These are phyloP conservation scores for Dioscorea cayenensis DNA, from an alignment of 116 monocot genomes.

Conservation along the genomic window DNA sequence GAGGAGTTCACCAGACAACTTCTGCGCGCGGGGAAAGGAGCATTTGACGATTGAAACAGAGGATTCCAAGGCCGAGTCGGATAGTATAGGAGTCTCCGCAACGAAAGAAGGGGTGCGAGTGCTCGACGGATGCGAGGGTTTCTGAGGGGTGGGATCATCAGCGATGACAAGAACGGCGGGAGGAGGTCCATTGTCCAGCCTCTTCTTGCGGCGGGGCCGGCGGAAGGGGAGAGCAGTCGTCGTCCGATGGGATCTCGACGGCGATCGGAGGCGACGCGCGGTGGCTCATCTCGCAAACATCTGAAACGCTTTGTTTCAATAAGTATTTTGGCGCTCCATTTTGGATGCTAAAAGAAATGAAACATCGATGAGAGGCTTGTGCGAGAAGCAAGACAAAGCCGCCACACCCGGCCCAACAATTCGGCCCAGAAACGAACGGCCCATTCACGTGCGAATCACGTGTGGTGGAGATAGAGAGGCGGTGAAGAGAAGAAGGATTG, in stretches of 20 bases:
- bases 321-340: neutral
- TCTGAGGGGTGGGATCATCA: slow-evolving; percentile 54
- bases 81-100: slow-evolving; percentile 25
- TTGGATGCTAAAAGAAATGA: too few relatives aligned
- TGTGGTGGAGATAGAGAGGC: too few relatives aligned
- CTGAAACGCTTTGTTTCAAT: too few relatives aligned
- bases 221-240: slow-evolving; percentile 28
- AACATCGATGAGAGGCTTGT: too few relatives aligned
- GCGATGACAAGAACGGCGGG: slow-evolving; percentile 36
- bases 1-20: slow-evolving; percentile 17
- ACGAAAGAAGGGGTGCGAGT: slow-evolving; percentile 25
- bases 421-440: too few relatives aligned
- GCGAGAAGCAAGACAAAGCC: too few relatives aligned
- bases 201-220: slow-evolving; percentile 20
- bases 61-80: neutral
- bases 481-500: too few relatives aligned
- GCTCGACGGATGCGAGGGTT: slow-evolving; percentile 11
- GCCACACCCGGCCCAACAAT: too few relatives aligned
- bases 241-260: slow-evolving; percentile 47
- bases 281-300: neutral
- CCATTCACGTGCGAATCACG: too few relatives aligned
- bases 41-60: slow-evolving; percentile 23
- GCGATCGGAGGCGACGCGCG: slow-evolving; percentile 5
- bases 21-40: slow-evolving; percentile 6
- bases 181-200: neutral